A percentile compares a stretch with the other conserved stretches of the same genome.
Evolutionary conservation across 2,329 filamentous ascomycete genomes (phyloP).

Genomic region (Diaporthe sp.): DNA sequence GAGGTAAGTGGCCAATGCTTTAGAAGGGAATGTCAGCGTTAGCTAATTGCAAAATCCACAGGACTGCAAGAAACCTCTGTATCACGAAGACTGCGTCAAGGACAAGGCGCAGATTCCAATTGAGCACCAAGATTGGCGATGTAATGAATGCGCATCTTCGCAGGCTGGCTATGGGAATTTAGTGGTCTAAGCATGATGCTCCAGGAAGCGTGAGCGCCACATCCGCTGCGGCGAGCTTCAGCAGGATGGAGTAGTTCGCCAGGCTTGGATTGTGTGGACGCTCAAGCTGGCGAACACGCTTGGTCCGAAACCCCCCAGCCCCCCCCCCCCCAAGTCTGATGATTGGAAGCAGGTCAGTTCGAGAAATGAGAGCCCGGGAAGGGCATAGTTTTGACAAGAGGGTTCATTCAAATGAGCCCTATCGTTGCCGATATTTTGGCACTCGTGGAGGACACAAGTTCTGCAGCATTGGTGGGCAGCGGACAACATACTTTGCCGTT

Average conservation of each 20-base stretch:
- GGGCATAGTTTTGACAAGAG: background rate
- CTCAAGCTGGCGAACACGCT: background rate
- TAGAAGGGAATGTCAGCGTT: constrained; percentile 39
- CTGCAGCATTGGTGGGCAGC: background rate
- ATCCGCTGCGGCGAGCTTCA: background rate
- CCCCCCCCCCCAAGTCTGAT: background rate
- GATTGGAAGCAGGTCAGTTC: background rate
- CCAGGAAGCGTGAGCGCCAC: background rate
- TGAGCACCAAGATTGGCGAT: constrained; percentile 57
- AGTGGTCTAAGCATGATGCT: background rate
- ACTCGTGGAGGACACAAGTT: background rate
- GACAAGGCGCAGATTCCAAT: constrained; percentile 54
- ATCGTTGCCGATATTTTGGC: background rate
- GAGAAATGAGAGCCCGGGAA: background rate
- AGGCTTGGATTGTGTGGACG: background rate
- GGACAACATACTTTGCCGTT: background rate
- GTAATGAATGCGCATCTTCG: constrained; percentile 55
- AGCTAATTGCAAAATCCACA: constrained; percentile 46
- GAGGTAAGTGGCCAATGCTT: constrained; percentile 53
- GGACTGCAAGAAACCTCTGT: constrained; percentile 60
- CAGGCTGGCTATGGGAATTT: background rate
- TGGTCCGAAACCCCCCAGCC: too few relatives aligned
- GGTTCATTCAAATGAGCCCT: background rate
- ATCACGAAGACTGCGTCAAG: constrained; percentile 64
- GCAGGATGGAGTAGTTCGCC: background rate